Evolutionary conservation across 2,329 filamentous ascomycete genomes (phyloP), one percentile per base, ranked within the genome.

Genomic region (Xylariomycetidae sp.): DNA sequence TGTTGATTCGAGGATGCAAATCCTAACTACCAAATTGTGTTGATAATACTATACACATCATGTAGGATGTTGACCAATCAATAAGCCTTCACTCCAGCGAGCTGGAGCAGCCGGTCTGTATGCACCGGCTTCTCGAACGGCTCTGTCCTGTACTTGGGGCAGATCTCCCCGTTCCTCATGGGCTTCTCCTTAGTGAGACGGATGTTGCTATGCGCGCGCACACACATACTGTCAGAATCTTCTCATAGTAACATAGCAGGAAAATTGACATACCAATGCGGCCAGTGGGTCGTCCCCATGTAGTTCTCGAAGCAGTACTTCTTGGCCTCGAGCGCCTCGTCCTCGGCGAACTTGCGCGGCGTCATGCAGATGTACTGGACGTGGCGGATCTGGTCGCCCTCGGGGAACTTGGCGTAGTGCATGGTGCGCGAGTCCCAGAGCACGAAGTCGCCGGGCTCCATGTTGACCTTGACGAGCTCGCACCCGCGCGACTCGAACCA

Each of bases 351-450:
- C 25, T 46, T 47, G 2, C 41, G 31, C 1, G 61, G 61, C 2
- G 59, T 61, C 49, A 61, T 56, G 46, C 56, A 61, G n/a, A 50
- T 54, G 38, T 63, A 64, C 34, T 57, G 51, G 6, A 60, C 54
- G 18, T 57, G 44, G 14, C 61, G 51, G 31, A 63, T 54, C 20
- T 55, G 50, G n/a, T 60, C 44, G 9, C 52, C 54, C 33, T 61
- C 54, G 8, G 61, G 56, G 5, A 60, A 37, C 8, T 45, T 38
- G 25, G 54, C 57, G 41, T 64, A 71, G 46, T 73, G 69, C 31
- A 70, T 62, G 1, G 64, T 66, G 4, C 69, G 51, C 4, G 61
- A 63, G 38, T 69, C 66, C 67, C 66, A 67, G 6, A 69, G 49
- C 5, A 68, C 55, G 37, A 68, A 47, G 36, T 67, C 64, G 5